These are phyloP conservation scores for Oryza rufipogon DNA, from an alignment of 176 grass and related monocot genomes.

Conservation along the genomic window DNA sequence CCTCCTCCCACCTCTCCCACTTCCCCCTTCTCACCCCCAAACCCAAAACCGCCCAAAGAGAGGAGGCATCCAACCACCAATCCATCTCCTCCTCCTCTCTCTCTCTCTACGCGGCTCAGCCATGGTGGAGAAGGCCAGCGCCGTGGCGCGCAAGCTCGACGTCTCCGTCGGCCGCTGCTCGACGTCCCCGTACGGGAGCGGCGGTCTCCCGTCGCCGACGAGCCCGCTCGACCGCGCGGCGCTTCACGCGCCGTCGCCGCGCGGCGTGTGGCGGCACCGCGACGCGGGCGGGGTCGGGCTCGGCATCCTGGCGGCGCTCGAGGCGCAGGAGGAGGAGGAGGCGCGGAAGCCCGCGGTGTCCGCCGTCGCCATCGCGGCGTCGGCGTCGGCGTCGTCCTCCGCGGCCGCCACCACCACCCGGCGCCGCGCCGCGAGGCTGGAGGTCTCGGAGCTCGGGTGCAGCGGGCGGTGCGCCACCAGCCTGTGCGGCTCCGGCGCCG, in stretches of 20 bases:
- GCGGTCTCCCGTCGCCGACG: conserved; percentile 44
- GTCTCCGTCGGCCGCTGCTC: conserved; percentile 18
- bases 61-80: conserved; percentile 2
- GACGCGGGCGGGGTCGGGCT: conserved; percentile 70
- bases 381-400: neutral
- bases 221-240: conserved; percentile 60
- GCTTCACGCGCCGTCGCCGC: conserved; percentile 18
- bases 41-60: neutral
- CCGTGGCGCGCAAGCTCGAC: conserved; percentile 38
- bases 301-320: conserved; percentile 78
- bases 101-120: neutral
- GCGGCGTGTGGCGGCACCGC: conserved; percentile 46
- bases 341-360: neutral
- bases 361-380: conserved; percentile 21
- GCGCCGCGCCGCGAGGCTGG: conserved; percentile 45
- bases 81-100: no score
- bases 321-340: conserved; percentile 36
- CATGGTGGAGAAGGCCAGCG: conserved; percentile 43
- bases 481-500: conserved; percentile 33
- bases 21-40: neutral
- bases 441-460: conserved; percentile 63
- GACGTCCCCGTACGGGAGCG: neutral
- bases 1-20: neutral
- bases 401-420: conserved; percentile 1
- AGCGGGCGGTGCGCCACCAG: conserved; percentile 60